Conservation (phyloP, 345 rosid species). For the Eucalyptus sp. region DNA sequence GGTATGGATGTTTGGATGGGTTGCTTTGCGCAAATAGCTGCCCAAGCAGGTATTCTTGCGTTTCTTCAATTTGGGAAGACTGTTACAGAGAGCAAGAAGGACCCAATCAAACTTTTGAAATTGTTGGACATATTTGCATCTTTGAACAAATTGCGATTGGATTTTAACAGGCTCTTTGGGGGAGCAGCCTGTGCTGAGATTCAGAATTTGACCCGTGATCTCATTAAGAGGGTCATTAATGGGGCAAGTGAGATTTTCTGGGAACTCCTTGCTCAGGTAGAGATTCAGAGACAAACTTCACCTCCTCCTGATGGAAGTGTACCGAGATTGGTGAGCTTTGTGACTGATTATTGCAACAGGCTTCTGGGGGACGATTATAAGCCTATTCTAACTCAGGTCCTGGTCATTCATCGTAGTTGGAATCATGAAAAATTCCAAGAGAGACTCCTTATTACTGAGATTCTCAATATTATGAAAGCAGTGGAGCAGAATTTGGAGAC, state of each 20-base stretch:
- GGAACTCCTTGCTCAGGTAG: constrained; percentile 90
- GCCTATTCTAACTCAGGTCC: constrained; percentile 66
- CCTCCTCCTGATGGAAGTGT: constrained; percentile 85
- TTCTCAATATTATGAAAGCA: constrained; percentile 55
- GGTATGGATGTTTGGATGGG: constrained; percentile 90
- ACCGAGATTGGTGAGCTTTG: constrained; percentile 68
- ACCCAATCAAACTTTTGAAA: constrained; percentile 89
- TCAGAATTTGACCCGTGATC: constrained; percentile 92
- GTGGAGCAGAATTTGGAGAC: constrained; percentile 66
- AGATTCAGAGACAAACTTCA: constrained; percentile 65
- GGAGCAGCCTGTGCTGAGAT: constrained; percentile 89
- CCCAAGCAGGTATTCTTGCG: constrained; percentile 89
- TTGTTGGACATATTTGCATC: constrained; percentile 81
- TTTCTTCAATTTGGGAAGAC: constrained; percentile 96
- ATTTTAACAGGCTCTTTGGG: constrained; percentile 95
- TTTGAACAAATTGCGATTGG: constrained; percentile 75
- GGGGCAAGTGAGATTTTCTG: constrained; percentile 95
- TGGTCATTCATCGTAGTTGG: constrained; percentile 91
- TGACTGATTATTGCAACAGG: constrained; percentile 83
- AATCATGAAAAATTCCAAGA: constrained; percentile 88
- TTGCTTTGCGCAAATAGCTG: constrained; percentile 94
- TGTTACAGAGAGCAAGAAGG: constrained; percentile 85
- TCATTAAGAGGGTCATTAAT: constrained; percentile 72
- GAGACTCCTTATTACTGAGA: constrained; percentile 56
- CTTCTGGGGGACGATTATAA: constrained; percentile 78